Evolutionary conservation across 768 basidiomycete species (phyloP).

Genomic region (Tricholoma saponaceum): DNA sequence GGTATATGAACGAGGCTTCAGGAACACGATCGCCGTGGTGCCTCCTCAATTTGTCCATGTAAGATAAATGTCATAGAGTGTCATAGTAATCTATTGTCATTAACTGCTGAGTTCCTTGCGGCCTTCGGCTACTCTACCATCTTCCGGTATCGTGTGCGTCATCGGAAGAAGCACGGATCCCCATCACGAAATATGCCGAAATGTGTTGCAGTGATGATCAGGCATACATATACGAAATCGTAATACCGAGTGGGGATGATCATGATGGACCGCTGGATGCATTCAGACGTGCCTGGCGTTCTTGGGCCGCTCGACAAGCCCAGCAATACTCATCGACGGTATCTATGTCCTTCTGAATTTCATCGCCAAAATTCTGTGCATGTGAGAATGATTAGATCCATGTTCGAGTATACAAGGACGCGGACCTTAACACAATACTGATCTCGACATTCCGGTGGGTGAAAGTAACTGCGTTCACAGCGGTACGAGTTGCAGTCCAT

Average conservation of each 20-base stretch:
- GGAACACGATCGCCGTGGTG: conserved; percentile 3
- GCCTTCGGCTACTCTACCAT: background rate
- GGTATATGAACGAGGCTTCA: too few relatives aligned
- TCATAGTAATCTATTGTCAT: background rate
- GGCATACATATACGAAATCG: conserved; percentile 8
- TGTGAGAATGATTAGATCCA: background rate
- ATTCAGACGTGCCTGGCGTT: conserved; percentile 26
- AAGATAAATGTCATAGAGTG: background rate
- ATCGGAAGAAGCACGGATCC: conserved; percentile 13
- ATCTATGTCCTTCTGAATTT: conserved; percentile 68
- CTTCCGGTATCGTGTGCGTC: conserved; percentile 11
- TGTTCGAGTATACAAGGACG: background rate
- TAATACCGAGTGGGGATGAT: background rate
- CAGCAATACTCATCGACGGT: conserved; percentile 69
- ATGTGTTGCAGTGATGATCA: conserved; percentile 2
- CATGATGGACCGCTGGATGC: background rate
- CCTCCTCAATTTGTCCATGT: background rate
- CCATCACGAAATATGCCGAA: conserved; percentile 7
- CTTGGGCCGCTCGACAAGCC: conserved; percentile 59
- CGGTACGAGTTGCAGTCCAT: conserved; percentile 64
- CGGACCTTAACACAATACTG: conserved; percentile 56
- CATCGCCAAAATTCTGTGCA: conserved; percentile 59
- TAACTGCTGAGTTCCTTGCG: conserved; percentile 5
- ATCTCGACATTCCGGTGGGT: conserved; percentile 52
- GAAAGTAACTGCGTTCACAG: conserved; percentile 62